Conservation (phyloP, 805 yeast species). For the Candida andamanensis region DNA sequence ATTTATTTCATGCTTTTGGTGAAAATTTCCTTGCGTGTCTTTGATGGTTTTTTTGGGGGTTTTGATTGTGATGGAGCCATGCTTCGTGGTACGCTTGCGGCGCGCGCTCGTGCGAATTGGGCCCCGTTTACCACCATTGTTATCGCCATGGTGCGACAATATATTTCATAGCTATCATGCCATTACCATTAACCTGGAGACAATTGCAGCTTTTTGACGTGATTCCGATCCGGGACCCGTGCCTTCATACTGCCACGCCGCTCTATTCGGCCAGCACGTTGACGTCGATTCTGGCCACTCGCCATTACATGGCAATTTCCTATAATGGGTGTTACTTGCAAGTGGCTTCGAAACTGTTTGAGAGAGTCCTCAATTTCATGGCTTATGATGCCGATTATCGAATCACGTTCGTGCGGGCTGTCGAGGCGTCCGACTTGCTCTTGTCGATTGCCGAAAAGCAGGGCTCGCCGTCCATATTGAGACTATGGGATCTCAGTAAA, state of each 20-base stretch:
- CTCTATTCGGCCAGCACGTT: conserved; percentile 77
- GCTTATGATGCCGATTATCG: conserved; percentile 66
- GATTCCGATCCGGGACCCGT: conserved; percentile 81
- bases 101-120: no score
- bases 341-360: conserved; percentile 49
- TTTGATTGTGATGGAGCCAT: no score
- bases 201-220: conserved; percentile 85
- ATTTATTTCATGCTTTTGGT: not conserved
- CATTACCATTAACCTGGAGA: conserved; percentile 26
- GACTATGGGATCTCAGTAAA: conserved; percentile 68
- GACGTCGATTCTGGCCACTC: conserved; percentile 57
- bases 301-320: conserved; percentile 55
- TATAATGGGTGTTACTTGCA: conserved; percentile 49
- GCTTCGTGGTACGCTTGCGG: no score
- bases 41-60: no score
- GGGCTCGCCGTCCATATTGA: conserved; percentile 63
- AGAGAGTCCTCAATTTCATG: conserved; percentile 44
- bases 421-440: conserved; percentile 47
- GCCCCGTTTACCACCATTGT: no score
- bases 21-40: no score
- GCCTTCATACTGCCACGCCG: conserved; percentile 52
- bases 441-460: conserved; percentile 71
- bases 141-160: no score
- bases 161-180: no score
- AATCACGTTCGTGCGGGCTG: conserved; percentile 51